phyloP scores from a whole-genome alignment of 768 basidiomycete species.

The Gymnopilus junonius region DNA sequence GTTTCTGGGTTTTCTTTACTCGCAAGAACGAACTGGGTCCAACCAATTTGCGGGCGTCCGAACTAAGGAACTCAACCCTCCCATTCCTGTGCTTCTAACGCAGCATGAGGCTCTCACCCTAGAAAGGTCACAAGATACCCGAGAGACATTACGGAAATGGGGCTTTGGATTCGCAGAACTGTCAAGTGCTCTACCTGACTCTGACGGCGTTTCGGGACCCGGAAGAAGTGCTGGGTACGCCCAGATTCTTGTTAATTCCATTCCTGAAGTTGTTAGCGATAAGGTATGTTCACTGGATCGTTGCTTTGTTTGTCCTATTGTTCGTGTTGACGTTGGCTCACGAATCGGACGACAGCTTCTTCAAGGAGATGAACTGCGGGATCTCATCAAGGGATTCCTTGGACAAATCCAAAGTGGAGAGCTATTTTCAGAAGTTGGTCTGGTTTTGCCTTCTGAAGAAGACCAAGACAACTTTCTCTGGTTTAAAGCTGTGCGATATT shows the following conservation, averaged over 20 bases:
- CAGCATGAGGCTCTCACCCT: constrained; percentile 61
- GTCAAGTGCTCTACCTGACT: constrained; percentile 28
- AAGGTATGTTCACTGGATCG: constrained; percentile 58
- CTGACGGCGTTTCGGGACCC: constrained; percentile 29
- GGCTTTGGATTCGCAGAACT: constrained; percentile 61
- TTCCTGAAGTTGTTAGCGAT: constrained; percentile 75
- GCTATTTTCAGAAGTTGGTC: constrained; percentile 31
- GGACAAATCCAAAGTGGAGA: constrained; percentile 59
- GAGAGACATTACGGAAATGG: constrained; percentile 64
- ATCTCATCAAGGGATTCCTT: constrained; percentile 76
- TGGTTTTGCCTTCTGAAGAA: constrained; percentile 21
- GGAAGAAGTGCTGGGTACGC: constrained; percentile 49
- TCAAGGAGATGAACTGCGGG: constrained; percentile 70
- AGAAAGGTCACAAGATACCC: constrained; percentile 41
- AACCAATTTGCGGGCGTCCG: constrained; percentile 34
- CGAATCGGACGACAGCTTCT: constrained; percentile 51
- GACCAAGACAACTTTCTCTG: constrained; percentile 47
- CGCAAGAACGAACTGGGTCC: constrained; percentile 34
- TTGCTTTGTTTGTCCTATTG: constrained; percentile 24
- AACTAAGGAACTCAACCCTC: constrained; percentile 50
- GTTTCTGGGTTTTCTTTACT: constrained; percentile 69
- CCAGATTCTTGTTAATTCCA: constrained; percentile 64
- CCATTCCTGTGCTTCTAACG: constrained; percentile 68
- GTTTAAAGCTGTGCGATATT: constrained; percentile 78
- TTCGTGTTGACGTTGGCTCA: constrained; percentile 17